Evolutionary conservation across 148 eudicot species (phyloP), one percentile per base, ranked within the genome.

Genomic region (Fagopyrum tataricum): DNA sequence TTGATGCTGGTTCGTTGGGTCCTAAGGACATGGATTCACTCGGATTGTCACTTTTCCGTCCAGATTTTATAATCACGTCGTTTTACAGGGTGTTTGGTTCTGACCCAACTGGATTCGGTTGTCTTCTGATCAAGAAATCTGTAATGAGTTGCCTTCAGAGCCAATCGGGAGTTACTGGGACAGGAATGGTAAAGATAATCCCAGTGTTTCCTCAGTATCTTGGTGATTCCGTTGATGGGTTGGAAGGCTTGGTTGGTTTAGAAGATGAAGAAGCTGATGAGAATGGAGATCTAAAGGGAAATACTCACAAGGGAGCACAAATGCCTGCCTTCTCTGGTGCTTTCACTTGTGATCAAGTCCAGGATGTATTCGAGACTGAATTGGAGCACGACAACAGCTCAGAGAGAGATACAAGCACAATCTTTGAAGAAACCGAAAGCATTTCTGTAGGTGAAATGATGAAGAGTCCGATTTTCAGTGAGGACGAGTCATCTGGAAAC

Each of bases 11-110:
- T 67, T 85, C 98, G 15, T 81, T 95, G 83, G 98, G 98, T 72
- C 98, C 98, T 0, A 91, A 91, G 75, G 98, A 95, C 80, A 95
- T 95, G 98, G 98, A 95, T 77, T 95, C 98, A 42, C 96, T 95
- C 44, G 98, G 98, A 20, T 77, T 95, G 77, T 95, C 98, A 51
- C 79, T 95, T 1, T 95, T 95, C 69, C 82, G 98, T 46, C 98
- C 98, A 6, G 98, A 95, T 83, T 95, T 95, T 73, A 95, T 95
- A 74, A 87, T 95, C 78, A 95, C 98, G 0, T 95, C 98, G 3
- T 95, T 95, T 80, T 95, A 90, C 82, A 81, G 90, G 81, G 98
- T 95, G 7, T 95, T 95, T 75, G 97, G 98, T 21, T 90, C 80
- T 75, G 98, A 95, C 79, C 98, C 98, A 51, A 91, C 96, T 81